Evolutionary conservation across 192 early-diverging fungal species (phyloP), one percentile per base, ranked within the genome.

Genomic region (Piromyces sp.): DNA sequence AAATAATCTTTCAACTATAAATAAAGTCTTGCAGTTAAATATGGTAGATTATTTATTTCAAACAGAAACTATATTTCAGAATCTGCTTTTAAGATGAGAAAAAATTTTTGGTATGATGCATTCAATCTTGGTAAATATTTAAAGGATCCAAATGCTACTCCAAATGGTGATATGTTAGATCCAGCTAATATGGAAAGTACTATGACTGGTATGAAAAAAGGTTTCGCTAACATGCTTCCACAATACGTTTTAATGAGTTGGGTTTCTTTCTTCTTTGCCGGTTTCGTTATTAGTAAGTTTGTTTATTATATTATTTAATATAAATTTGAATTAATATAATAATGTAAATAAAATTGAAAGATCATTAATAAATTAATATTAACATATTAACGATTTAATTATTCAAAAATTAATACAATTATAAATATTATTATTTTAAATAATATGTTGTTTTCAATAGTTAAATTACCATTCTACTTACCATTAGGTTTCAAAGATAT

Each of bases 191-290:
- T 99, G 93, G 95, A 96, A 83, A 91, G 88, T 79, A 98, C 96
- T 94, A 98, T 97, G 96, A 95, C 96, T 30, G 94, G 94, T 84
- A 94, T 98, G 95, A 99, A 97, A 89, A 96, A 97, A 88, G 95
- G 96, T 88, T 93, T 99, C 89, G 92, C 93, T 84, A 97, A 95
- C 88, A 94, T 99, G 87, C 92, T 99, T n/a, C 97, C 97, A 78
- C 97, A 99, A 86, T 97, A 95, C 78, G 85, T 99, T 15, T 98
- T 99, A 87, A 99, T 99, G 97, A 93, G 91, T 33, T 99, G 96
- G 96, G 95, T 99, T 87, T 95, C 95, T 81, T 98, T 96, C 87
- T 99, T 99, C 89, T 99, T 99, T 87, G 94, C 94, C 30, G 97
- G 97, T 80, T 99, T 99, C 85, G 92, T 99, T 40, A 89, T 97